Evolutionary conservation across 2,329 filamentous ascomycete species (phyloP).

Genomic region (Cadophora gregata): DNA sequence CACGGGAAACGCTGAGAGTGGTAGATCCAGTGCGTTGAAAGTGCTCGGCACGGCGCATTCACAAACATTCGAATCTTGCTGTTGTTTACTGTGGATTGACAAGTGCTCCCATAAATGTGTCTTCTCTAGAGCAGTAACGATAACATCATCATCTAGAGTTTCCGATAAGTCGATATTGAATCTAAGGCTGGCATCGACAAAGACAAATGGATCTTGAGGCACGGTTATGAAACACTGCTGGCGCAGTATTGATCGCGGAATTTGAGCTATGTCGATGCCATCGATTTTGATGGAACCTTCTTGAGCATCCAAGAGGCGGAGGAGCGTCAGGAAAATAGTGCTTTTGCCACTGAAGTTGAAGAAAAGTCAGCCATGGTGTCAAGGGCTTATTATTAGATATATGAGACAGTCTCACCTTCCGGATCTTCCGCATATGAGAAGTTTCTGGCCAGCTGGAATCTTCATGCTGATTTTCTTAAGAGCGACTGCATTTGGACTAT

Average conservation of each 20-base stretch:
- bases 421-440: constrained; percentile 55
- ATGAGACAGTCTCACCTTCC: constrained; percentile 1
- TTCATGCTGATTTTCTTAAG: constrained; percentile 28
- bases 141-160: constrained; percentile 60
- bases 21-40: not conserved
- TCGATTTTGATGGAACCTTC: constrained; percentile 50
- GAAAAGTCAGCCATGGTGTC: not conserved
- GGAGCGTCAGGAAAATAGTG: constrained; percentile 54
- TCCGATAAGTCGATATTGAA: constrained; percentile 47
- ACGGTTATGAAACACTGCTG: constrained; percentile 48
- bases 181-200: constrained; percentile 43
- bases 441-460: constrained; percentile 50
- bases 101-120: constrained; percentile 57
- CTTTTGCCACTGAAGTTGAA: constrained; percentile 48
- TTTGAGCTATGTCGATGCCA: constrained; percentile 48
- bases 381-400: not conserved
- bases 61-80: not conserved
- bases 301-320: constrained; percentile 69
- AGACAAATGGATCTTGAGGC: constrained; percentile 49
- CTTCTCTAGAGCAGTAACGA: constrained; percentile 80
- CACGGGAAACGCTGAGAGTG: not conserved
- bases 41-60: not conserved
- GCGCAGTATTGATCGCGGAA: constrained; percentile 48
- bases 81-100: not conserved
- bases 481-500: constrained; percentile 17